Conservation (phyloP, 441 rosid genomes). For the Brassica hybrid region DNA sequence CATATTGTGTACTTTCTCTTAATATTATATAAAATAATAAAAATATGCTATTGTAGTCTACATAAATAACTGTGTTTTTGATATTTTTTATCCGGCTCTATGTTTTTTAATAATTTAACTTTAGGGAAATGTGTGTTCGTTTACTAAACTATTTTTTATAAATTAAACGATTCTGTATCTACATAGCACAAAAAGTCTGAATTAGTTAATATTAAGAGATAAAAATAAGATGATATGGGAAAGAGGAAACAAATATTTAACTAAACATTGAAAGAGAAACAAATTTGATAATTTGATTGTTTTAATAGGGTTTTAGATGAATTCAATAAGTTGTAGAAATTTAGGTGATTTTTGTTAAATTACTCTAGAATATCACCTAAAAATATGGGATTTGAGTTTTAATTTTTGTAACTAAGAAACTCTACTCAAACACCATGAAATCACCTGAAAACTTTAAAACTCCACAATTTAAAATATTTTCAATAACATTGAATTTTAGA, state of each 20-base stretch:
- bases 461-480: too few relatives aligned
- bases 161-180: background rate
- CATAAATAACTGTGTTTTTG: background rate
- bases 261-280: background rate
- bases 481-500: too few relatives aligned
- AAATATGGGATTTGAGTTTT: too few relatives aligned
- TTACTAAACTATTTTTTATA: background rate
- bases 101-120: background rate
- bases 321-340: too few relatives aligned
- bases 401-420: too few relatives aligned
- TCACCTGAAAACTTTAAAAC: too few relatives aligned
- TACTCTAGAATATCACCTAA: too few relatives aligned
- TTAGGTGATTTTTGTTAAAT: too few relatives aligned
- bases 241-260: background rate
- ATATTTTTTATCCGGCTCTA: too few relatives aligned
- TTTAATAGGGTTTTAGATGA: too few relatives aligned
- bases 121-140: background rate
- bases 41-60: background rate
- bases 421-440: too few relatives aligned
- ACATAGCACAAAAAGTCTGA: background rate
- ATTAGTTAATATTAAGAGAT: background rate
- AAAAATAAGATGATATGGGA: background rate
- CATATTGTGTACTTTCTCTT: background rate
- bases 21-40: background rate
- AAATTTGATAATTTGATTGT: too few relatives aligned